Conservation (phyloP, 352 stramenopile species). For the Pythium oligandrum region DNA sequence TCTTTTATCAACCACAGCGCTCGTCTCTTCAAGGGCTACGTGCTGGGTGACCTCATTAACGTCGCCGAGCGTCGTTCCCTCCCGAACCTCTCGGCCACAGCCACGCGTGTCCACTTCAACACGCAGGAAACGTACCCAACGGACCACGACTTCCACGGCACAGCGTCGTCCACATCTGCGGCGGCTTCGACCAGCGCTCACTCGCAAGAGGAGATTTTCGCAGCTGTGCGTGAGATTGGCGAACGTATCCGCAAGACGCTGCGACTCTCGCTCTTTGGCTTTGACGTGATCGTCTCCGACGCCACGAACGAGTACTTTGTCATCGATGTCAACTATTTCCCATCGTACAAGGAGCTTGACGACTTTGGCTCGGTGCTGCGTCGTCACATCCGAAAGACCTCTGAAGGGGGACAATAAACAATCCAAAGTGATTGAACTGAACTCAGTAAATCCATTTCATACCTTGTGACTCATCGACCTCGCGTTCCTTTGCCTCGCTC, state of each 20-base stretch:
- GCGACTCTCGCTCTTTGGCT: slow-evolving; percentile 74
- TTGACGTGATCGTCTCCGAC: slow-evolving; percentile 79
- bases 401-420: background rate
- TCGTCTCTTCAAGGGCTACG: slow-evolving; percentile 81
- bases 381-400: slow-evolving; percentile 39
- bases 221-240: slow-evolving; percentile 52
- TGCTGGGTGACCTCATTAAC: slow-evolving; percentile 69
- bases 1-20: slow-evolving; percentile 75
- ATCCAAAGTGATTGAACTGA: background rate
- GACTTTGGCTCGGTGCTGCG: slow-evolving; percentile 57
- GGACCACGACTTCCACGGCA: slow-evolving; percentile 47
- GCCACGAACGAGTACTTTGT: slow-evolving; percentile 52
- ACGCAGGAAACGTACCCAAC: slow-evolving; percentile 78
- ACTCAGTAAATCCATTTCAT: background rate
- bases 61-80: slow-evolving; percentile 72
- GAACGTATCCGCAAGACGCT: slow-evolving; percentile 55
- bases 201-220: slow-evolving; percentile 52
- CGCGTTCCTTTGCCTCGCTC: background rate
- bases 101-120: slow-evolving; percentile 70
- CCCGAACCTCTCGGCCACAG: slow-evolving; percentile 54
- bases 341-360: slow-evolving; percentile 79
- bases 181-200: background rate
- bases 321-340: slow-evolving; percentile 88
- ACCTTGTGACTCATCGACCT: background rate
- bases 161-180: background rate